Percentiles rank a stretch among this genome's conserved stretches.
Evolutionary conservation across 306 rosid genomes (phyloP).

Genomic region (Betula pendula): DNA sequence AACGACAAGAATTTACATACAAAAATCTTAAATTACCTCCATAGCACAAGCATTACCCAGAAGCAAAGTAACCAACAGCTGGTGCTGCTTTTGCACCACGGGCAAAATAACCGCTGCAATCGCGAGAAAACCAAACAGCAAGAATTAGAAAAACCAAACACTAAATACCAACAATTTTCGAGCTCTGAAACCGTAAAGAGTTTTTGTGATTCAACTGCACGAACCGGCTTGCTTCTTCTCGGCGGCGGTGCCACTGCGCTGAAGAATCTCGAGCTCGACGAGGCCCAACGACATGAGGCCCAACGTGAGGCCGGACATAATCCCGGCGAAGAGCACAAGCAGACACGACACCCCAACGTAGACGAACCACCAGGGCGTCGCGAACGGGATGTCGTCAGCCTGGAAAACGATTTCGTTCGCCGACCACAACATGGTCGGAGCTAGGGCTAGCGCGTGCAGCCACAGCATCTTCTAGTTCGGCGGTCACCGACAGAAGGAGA

Average conservation of each 20-base stretch:
- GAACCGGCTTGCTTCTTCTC: constrained; percentile 85
- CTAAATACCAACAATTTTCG: neutral
- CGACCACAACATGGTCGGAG: constrained; percentile 12
- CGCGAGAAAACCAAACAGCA: neutral
- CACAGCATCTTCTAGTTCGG: constrained; percentile 14
- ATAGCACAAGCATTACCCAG: constrained; percentile 89
- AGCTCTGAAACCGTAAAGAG: neutral
- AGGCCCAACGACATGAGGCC: constrained; percentile 76
- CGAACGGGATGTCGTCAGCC: constrained; percentile 61
- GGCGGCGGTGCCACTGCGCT: constrained; percentile 55
- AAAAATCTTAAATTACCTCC: constrained; percentile 58
- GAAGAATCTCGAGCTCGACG: constrained; percentile 87
- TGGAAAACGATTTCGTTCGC: constrained; percentile 37
- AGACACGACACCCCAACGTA: constrained; percentile 60
- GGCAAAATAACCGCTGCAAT: constrained; percentile 67
- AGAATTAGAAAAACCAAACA: neutral
- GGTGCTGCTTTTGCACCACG: constrained; percentile 84
- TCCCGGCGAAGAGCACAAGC: constrained; percentile 84
- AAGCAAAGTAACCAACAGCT: constrained; percentile 79
- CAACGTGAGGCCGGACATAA: constrained; percentile 91
- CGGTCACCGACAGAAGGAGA: neutral
- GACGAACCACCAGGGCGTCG: constrained; percentile 62
- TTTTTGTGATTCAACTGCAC: neutral
- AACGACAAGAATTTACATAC: neutral
- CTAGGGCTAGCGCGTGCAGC: constrained; percentile 13